phyloP scores from a whole-genome alignment of 768 basidiomycete genomes.

The Phylloporus arenicola region DNA sequence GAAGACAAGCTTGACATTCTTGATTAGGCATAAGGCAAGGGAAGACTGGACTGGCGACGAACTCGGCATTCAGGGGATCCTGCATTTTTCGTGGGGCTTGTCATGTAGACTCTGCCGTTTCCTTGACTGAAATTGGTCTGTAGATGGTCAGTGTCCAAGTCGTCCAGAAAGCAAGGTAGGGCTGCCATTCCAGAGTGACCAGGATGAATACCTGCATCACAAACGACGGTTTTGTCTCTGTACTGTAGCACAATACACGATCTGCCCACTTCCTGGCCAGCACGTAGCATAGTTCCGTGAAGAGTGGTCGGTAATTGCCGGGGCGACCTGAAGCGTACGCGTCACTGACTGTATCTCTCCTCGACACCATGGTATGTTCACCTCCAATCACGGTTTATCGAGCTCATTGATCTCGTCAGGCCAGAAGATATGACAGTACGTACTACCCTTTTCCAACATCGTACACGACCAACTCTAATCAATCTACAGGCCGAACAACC shows the following conservation, averaged over 20 bases:
- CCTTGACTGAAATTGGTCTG: conserved; percentile 98
- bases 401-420: conserved; percentile 34
- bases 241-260: conserved; percentile 95
- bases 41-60: conserved; percentile 16
- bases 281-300: conserved; percentile 57
- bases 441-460: conserved; percentile 12
- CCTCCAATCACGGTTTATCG: not conserved
- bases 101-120: conserved; percentile 97
- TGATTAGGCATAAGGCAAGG: conserved; percentile 1
- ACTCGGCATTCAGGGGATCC: conserved; percentile 92
- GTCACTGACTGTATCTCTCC: conserved; percentile 12
- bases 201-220: conserved; percentile 93
- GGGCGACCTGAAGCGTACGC: conserved; percentile 15
- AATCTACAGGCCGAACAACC: conserved; percentile 77
- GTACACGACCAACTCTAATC: conserved; percentile 17
- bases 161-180: conserved; percentile 42
- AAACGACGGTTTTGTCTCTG: conserved; percentile 84
- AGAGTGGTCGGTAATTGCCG: conserved; percentile 20
- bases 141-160: not conserved
- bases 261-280: conserved; percentile 94
- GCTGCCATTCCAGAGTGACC: conserved; percentile 91
- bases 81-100: conserved; percentile 98
- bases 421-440: conserved; percentile 94
- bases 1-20: conserved; percentile 44
- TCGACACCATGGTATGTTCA: conserved; percentile 42